phyloP scores from a whole-genome alignment of 2,329 filamentous ascomycete genomes.

The Talaromyces sp. region DNA sequence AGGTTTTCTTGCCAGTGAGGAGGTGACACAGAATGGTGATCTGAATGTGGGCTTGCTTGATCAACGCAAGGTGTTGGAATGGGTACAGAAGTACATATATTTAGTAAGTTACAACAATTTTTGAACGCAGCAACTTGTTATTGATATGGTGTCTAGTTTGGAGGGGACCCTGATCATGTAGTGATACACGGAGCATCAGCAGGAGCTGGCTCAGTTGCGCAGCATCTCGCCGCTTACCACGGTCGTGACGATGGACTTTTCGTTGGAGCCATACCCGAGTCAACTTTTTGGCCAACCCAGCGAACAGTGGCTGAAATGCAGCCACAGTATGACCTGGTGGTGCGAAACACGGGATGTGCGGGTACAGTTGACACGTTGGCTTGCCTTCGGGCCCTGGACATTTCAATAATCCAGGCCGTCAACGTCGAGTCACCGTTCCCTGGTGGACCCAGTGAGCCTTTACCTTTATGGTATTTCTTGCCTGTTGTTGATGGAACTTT shows the following conservation, averaged over 20 bases:
- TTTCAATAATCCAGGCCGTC: conserved; percentile 38
- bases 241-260: conserved; percentile 45
- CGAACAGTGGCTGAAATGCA: conserved; percentile 44
- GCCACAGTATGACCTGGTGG: conserved; percentile 43
- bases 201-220: conserved; percentile 54
- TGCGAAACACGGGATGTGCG: conserved; percentile 41
- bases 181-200: conserved; percentile 22
- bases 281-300: conserved; percentile 48
- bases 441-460: conserved; percentile 36
- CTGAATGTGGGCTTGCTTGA: conserved; percentile 20
- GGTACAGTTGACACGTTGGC: conserved; percentile 35
- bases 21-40: conserved; percentile 37
- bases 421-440: conserved; percentile 45
- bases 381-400: conserved; percentile 45
- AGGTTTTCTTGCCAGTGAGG: conserved; percentile 29
- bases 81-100: conserved; percentile 22
- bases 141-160: conserved; percentile 15
- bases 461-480: conserved; percentile 48
- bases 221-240: conserved; percentile 48
- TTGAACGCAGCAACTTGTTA: neutral
- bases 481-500: conserved; percentile 48
- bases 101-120: neutral
- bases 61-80: conserved; percentile 12
- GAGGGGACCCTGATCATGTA: conserved; percentile 22
- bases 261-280: conserved; percentile 48